A percentile compares a stretch with the other conserved stretches of the same genome.
These are phyloP conservation scores for Paecilomyces formosus DNA, from an alignment of 2,329 filamentous ascomycete species.

Conservation along the genomic window DNA sequence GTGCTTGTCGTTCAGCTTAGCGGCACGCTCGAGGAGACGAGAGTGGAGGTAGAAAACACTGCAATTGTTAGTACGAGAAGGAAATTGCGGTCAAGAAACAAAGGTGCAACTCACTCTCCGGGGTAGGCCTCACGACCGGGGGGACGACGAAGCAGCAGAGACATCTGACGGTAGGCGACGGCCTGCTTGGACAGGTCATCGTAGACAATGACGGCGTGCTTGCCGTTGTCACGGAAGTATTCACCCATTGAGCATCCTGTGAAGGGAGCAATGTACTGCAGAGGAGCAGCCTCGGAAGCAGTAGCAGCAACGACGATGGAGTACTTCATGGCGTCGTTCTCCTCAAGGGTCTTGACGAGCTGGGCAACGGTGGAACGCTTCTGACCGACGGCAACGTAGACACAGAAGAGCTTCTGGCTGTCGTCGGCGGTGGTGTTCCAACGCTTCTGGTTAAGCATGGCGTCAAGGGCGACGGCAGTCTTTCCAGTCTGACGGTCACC, in stretches of 20 bases:
- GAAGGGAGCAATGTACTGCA: constrained; percentile 93
- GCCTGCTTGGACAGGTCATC: constrained; percentile 98
- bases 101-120: constrained; percentile 59
- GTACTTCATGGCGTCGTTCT: constrained; percentile 99
- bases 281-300: constrained; percentile 89
- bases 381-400: constrained; percentile 98
- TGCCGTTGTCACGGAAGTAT: constrained; percentile 74
- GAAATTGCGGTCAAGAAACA: constrained; percentile 2
- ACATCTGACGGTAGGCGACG: constrained; percentile 98
- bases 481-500: constrained; percentile 99
- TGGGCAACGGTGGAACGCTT: constrained; percentile 99
- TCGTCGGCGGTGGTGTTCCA: constrained; percentile 88
- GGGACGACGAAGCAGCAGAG: constrained; percentile 91
- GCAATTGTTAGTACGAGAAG: constrained; percentile 11
- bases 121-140: constrained; percentile 99
- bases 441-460: constrained; percentile 98
- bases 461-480: constrained; percentile 95
- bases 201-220: constrained; percentile 83
- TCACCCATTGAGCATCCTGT: constrained; percentile 54
- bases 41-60: constrained; percentile 98
- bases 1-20: constrained; percentile 96
- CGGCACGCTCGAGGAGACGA: constrained; percentile 96
- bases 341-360: constrained; percentile 98
- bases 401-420: constrained; percentile 97
- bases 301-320: constrained; percentile 88